phyloP scores from a whole-genome alignment of 305 asterid genomes.

The Andrographis paniculata region DNA sequence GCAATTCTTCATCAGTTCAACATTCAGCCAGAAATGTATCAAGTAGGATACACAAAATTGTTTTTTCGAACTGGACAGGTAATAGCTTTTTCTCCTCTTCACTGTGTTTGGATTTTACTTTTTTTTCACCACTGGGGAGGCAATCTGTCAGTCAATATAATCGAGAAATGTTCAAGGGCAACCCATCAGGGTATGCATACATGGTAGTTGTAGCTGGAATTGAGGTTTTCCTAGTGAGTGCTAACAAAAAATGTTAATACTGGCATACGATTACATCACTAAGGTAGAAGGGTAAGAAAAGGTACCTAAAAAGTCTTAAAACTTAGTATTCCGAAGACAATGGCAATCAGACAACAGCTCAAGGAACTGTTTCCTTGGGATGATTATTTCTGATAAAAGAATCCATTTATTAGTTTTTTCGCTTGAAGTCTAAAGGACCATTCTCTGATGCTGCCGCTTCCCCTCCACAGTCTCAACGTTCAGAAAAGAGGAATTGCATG shows the following conservation, averaged over 20 bases:
- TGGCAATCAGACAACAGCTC: too few relatives aligned
- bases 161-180: not conserved
- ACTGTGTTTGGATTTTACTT: not conserved
- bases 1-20: constrained; percentile 98
- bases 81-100: constrained; percentile 15
- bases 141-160: not conserved
- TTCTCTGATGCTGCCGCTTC: too few relatives aligned
- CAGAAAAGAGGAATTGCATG: too few relatives aligned
- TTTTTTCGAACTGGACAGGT: constrained; percentile 99
- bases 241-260: too few relatives aligned
- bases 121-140: not conserved
- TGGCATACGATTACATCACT: not conserved
- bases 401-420: too few relatives aligned
- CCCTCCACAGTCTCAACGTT: too few relatives aligned
- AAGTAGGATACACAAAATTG: constrained; percentile 96
- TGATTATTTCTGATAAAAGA: too few relatives aligned
- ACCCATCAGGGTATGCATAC: not conserved
- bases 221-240: not conserved
- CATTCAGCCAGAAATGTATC: constrained; percentile 97
- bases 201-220: not conserved
- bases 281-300: not conserved
- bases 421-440: too few relatives aligned
- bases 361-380: too few relatives aligned
- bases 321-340: too few relatives aligned
- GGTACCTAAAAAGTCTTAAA: too few relatives aligned